Evolutionary conservation across 192 early-diverging fungal genomes (phyloP).

Genomic region (Umbelopsis sp.): DNA sequence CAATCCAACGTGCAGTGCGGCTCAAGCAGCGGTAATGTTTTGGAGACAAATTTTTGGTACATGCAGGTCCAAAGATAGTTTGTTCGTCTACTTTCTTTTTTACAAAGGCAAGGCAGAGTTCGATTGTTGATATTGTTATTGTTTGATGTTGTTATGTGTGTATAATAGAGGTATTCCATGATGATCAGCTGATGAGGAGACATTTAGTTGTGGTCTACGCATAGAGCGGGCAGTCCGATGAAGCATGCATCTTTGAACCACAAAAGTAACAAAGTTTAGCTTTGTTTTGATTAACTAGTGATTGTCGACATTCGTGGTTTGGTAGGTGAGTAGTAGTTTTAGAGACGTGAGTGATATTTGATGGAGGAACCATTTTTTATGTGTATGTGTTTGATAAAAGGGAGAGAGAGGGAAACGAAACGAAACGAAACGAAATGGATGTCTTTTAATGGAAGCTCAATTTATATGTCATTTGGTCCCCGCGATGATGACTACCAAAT

Average conservation of each 20-base stretch:
- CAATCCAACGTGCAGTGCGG: too few species aligned
- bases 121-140: too few species aligned
- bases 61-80: too few species aligned
- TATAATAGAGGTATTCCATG: too few species aligned
- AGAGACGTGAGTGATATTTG: not conserved
- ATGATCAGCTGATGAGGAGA: too few species aligned
- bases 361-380: not conserved
- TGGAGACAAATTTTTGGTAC: too few species aligned
- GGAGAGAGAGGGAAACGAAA: not conserved
- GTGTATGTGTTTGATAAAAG: not conserved
- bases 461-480: constrained; percentile 20
- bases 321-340: not conserved
- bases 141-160: too few species aligned
- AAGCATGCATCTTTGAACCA: constrained; percentile 22
- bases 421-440: not conserved
- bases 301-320: not conserved
- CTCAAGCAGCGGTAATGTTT: too few species aligned
- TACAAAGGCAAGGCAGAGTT: too few species aligned
- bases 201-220: not conserved
- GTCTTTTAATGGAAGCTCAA: constrained; percentile 14
- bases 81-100: too few species aligned
- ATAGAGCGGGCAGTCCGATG: constrained; percentile 28
- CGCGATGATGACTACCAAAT: constrained; percentile 20
- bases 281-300: not conserved
- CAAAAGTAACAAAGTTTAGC: constrained; percentile 26